These are phyloP conservation scores for Aegilops tauschii DNA, from an alignment of 176 grass and related monocot genomes.

Conservation along the genomic window DNA sequence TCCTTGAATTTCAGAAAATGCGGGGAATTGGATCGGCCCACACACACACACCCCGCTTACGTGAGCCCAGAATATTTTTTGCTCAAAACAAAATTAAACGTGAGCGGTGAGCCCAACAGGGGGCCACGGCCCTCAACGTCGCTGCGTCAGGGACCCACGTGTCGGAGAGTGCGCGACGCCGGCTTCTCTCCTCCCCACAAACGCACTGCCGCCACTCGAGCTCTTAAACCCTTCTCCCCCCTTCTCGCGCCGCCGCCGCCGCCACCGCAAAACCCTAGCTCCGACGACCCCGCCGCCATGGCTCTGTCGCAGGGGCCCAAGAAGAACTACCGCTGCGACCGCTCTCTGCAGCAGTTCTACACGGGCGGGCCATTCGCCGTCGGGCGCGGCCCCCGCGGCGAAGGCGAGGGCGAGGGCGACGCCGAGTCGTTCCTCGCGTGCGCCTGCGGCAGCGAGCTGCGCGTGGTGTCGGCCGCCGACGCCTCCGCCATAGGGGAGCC, in stretches of 20 bases:
- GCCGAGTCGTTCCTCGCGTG: conserved; percentile 70
- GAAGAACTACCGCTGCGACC: conserved; percentile 71
- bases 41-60: no score
- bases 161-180: background rate
- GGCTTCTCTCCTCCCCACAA: background rate
- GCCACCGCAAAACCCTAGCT: conserved; percentile 24
- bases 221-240: conserved; percentile 33
- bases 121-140: background rate
- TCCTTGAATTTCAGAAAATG: no score
- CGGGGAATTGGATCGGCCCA: no score
- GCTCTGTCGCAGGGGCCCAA: conserved; percentile 30
- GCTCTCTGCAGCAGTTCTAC: conserved; percentile 91
- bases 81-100: background rate
- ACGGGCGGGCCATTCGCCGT: conserved; percentile 74
- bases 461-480: conserved; percentile 52
- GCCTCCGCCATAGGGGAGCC: conserved; percentile 52
- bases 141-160: background rate
- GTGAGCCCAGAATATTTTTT: background rate
- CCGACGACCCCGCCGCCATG: conserved; percentile 34
- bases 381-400: conserved; percentile 27
- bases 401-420: conserved; percentile 5
- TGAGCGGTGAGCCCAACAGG: background rate
- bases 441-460: conserved; percentile 78
- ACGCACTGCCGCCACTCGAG: background rate
- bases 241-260: conserved; percentile 26